Evolutionary conservation across 2,329 filamentous ascomycete species (phyloP), one percentile per base, ranked within the genome.

Genomic region (Pezicula carpinea): DNA sequence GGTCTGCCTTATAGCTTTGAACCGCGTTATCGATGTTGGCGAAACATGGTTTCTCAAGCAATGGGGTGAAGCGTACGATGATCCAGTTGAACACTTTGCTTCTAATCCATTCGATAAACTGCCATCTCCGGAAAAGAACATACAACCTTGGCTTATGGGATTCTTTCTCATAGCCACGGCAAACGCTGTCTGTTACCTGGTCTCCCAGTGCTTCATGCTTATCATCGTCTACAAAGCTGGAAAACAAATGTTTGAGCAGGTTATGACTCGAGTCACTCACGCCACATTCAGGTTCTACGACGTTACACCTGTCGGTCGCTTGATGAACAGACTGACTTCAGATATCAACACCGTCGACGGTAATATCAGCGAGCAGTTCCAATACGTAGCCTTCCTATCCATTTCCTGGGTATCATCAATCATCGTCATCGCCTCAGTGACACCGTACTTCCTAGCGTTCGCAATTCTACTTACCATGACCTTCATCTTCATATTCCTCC

Each of bases 281-380:
- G 87, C 90, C 0, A 91, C 85, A 0, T 95, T 96, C 68, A 82
- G 89, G 1, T 96, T 91, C 65, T 93, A 95, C 68, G 91, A 96
- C 62, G 82, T 89, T 4, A 96, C 91, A 0, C 91, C 91, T 0
- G 83, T 95, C 0, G 91, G 91, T 0, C 81, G 91, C 39, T 71
- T 96, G 51, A 96, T 96, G 87, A 96, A 96, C 64, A 80, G 91
- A 6, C 75, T 96, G 50, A 95, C 90, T 0, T 89, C 88, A 1
- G 90, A 96, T 59, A 93, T 96, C 67, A 87, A 87, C 22, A 91
- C 89, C 42, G 79, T 96, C 0, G 91, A 96, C 59, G 90, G 90
- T 1, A 85, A 87, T n/a, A 87, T 96, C 57, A 85, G 87, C 40
- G 69, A 74, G 8, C 83, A 89, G 11, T 80, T 96, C 41, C 82